phyloP scores from a whole-genome alignment of 805 yeast species.

The Kluyveromyces lactis region DNA sequence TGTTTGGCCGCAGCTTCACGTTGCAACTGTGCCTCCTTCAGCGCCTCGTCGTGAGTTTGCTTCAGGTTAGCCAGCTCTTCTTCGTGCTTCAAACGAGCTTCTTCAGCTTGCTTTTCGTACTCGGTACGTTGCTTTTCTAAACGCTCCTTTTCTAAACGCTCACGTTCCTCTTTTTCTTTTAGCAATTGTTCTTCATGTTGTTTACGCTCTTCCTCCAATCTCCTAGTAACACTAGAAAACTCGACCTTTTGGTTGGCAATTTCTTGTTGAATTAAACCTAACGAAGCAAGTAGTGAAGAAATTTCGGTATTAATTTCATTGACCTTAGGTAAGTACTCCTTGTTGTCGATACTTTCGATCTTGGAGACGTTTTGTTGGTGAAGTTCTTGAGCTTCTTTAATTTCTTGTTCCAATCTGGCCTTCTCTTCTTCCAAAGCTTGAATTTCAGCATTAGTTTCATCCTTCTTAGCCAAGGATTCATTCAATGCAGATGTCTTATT shows the following conservation, averaged over 20 bases:
- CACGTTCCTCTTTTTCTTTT: constrained; percentile 20
- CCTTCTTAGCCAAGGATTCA: constrained; percentile 15
- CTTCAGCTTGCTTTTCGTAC: constrained; percentile 14
- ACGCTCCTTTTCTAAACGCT: constrained; percentile 17
- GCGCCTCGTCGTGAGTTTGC: constrained; percentile 13
- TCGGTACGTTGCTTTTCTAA: constrained; percentile 21
- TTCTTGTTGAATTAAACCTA: constrained; percentile 24
- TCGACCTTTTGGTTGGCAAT: constrained; percentile 22
- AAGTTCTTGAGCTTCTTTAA: constrained; percentile 10
- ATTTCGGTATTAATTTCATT: constrained; percentile 20
- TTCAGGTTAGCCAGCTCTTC: constrained; percentile 15
- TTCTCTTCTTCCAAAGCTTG: constrained; percentile 12
- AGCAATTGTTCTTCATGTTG: constrained; percentile 22
- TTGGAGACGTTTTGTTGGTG: constrained; percentile 13
- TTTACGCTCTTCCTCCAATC: constrained; percentile 20
- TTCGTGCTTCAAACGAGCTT: constrained; percentile 16
- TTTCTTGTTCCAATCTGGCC: constrained; percentile 13
- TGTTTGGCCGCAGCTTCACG: constrained; percentile 6
- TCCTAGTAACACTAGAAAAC: constrained; percentile 20
- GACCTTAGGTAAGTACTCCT: constrained; percentile 19
- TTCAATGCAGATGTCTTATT: constrained; percentile 20
- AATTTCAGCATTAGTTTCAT: constrained; percentile 16
- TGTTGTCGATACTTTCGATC: constrained; percentile 16
- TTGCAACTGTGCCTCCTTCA: constrained; percentile 9
- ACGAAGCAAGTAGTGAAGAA: constrained; percentile 12